These are phyloP conservation scores for Durotheca rogersii DNA, from an alignment of 495 filamentous ascomycete genomes.

Conservation along the genomic window DNA sequence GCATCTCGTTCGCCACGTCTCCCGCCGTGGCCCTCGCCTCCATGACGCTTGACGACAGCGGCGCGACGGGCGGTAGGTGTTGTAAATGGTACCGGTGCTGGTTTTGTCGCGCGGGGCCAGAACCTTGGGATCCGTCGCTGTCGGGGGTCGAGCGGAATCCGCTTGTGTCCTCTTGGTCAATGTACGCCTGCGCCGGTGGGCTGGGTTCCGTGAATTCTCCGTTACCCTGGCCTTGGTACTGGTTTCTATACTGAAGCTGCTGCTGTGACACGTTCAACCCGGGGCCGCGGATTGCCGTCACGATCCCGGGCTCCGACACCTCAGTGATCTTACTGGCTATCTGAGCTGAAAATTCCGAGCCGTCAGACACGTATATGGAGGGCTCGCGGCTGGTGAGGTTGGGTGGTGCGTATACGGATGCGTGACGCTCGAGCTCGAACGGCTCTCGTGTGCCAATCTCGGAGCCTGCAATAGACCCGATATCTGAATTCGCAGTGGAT, in stretches of 20 bases:
- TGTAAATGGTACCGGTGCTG: no score
- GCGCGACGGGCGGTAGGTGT: constrained; percentile 42
- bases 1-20: constrained; percentile 56
- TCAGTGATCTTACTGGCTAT: constrained; percentile 35
- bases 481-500: constrained; percentile 57
- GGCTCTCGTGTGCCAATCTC: constrained; percentile 51
- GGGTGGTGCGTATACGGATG: constrained; percentile 48
- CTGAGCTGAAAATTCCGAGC: constrained; percentile 43
- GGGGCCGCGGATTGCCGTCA: constrained; percentile 1
- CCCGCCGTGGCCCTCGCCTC: constrained; percentile 50
- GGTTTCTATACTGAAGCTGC: constrained; percentile 8
- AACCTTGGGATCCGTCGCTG: constrained; percentile 15
- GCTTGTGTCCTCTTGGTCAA: constrained; percentile 9
- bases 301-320: background rate
- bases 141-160: background rate
- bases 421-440: constrained; percentile 56
- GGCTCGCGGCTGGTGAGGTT: constrained; percentile 44
- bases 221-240: constrained; percentile 21
- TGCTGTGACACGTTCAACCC: constrained; percentile 24
- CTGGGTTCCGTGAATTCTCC: constrained; percentile 15
- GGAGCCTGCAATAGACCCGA: constrained; percentile 46
- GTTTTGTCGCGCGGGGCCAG: background rate
- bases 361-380: constrained; percentile 54
- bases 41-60: constrained; percentile 52
- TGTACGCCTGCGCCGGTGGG: constrained; percentile 17